Conservation (phyloP, 75 land plant species). For the Pseudotsuga menziesii region DNA sequence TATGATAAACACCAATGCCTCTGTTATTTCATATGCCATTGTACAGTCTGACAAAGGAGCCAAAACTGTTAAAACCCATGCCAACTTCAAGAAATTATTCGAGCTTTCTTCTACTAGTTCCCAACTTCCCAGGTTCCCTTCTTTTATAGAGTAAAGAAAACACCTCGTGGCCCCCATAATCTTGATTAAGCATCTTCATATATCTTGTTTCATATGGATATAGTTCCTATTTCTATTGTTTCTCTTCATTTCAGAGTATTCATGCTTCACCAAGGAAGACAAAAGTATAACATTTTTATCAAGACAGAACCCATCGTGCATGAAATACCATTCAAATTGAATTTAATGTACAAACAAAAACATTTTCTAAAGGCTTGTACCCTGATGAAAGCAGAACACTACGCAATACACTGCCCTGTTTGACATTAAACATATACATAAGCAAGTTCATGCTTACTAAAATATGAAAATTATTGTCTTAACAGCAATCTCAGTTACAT, state of each 20-base stretch:
- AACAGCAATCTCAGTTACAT: background rate
- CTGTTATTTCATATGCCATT: background rate
- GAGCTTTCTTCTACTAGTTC: too few species aligned
- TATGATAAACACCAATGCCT: background rate
- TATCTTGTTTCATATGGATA: too few species aligned
- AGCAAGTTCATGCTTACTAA: background rate
- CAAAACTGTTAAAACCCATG: background rate
- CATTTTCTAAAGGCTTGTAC: background rate
- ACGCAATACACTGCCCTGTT: background rate
- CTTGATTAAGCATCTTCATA: too few species aligned
- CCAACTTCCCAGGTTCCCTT: background rate
- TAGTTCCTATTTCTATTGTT: too few species aligned
- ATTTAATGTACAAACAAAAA: background rate
- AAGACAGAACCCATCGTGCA: background rate
- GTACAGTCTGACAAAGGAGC: background rate
- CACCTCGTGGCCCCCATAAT: background rate
- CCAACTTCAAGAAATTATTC: too few species aligned
- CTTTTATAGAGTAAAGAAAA: background rate
- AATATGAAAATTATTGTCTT: background rate
- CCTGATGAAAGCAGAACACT: background rate
- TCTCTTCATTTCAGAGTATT: too few species aligned
- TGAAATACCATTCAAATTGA: background rate
- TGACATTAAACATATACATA: background rate
- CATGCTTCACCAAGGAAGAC: too few species aligned
- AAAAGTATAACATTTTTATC: background rate